These are phyloP conservation scores for Sarcodon aspratus DNA, from an alignment of 768 basidiomycete species.

Conservation along the genomic window DNA sequence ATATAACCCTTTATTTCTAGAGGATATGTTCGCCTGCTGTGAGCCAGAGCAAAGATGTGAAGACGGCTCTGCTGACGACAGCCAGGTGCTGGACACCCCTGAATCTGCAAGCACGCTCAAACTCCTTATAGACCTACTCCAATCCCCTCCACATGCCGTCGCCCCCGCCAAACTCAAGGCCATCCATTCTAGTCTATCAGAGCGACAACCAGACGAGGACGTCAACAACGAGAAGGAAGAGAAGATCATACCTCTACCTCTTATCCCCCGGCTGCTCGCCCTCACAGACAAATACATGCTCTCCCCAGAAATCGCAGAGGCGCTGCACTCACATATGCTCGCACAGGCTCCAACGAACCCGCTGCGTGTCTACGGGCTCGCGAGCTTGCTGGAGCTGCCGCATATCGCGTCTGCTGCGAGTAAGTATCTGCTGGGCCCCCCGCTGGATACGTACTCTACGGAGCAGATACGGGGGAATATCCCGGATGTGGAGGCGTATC, in stretches of 20 bases:
- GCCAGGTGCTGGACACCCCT: conserved; percentile 36
- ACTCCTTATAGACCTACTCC: conserved; percentile 44
- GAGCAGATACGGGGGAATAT: conserved; percentile 36
- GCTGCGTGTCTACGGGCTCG: conserved; percentile 53
- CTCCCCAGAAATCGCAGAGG: conserved; percentile 27
- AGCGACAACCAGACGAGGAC: conserved; percentile 16
- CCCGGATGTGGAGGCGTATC: conserved; percentile 50
- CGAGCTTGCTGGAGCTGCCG: conserved; percentile 29
- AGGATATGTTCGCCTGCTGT: conserved; percentile 60
- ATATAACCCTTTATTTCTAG: conserved; percentile 20
- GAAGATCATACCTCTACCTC: conserved; percentile 45
- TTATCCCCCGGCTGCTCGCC: conserved; percentile 43
- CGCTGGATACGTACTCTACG: conserved; percentile 41
- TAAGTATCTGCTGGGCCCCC: conserved; percentile 39
- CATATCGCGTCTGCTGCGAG: conserved; percentile 46
- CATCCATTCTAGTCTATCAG: conserved; percentile 2
- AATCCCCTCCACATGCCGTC: conserved; percentile 29
- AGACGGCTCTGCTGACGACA: conserved; percentile 12
- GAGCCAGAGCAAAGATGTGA: conserved; percentile 16
- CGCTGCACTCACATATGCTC: conserved; percentile 39
- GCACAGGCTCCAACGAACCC: conserved; percentile 39
- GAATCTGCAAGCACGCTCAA: conserved; percentile 38
- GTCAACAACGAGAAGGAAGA: conserved; percentile 19
- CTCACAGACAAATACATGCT: conserved; percentile 62
- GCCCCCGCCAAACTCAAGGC: not conserved